Evolutionary conservation across 2,329 filamentous ascomycete genomes (phyloP), one percentile per base, ranked within the genome.

Genomic region (Trichoderma hamatum): DNA sequence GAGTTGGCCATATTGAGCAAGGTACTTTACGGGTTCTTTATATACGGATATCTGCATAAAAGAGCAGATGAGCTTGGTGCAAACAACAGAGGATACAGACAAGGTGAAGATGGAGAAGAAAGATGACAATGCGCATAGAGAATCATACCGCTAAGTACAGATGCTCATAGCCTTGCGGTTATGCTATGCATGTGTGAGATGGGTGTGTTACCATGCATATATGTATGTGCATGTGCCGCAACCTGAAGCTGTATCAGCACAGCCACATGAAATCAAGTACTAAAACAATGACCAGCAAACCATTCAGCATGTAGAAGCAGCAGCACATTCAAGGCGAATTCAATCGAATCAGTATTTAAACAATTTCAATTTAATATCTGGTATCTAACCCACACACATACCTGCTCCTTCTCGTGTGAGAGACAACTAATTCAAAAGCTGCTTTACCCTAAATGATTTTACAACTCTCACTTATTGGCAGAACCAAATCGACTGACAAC

Each of bases 31-130:
- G 24, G 5, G 46, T 49, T 11, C 59, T 32, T 34, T 13, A 21
- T 49, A 21, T 24, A 51, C 51, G 62, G 62, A 30, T 65, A 65
- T 34, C 32, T 56, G 36, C 62, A 65, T 65, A 65, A 43, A 5
- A 62, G 0, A 30, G 39, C 5, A 21, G 58, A 21, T n/a, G 36
- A 32, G 58, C 58, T 61, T 63, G 49, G 19, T 16, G 9, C 13
- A 30, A 39, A 16, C 11, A 30, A 4, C 51, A 10, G 16, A 28
- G 5, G 14, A 62, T n/a, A 3, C 16, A 11, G 10, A 4, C 3
- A 19, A 34, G 46, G 3, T 19, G 14, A 36, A 24, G n/a, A 13
- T 36, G 49, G 11, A 5, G 24, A 16, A 26, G 26, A 14, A 54
- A 54, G 11, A 11, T 9, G 34, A 32, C 16, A 32, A 13, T 5